Percentiles rank a stretch among this genome's conserved stretches.
phyloP scores from a whole-genome alignment of 192 early-diverging fungal genomes.

The Entomortierella chlamydospora region DNA sequence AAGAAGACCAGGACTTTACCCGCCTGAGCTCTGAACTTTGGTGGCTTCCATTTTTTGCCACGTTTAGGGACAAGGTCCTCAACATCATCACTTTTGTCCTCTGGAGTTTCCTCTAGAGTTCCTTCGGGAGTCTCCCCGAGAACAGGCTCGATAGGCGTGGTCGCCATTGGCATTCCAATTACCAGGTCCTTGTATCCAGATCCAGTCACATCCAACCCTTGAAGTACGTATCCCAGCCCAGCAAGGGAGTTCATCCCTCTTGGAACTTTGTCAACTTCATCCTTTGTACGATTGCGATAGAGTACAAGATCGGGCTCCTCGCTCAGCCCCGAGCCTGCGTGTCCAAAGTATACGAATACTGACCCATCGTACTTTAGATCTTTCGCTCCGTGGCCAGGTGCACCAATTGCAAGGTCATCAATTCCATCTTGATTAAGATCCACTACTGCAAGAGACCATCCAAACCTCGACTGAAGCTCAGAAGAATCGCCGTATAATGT shows the following conservation, averaged over 20 bases:
- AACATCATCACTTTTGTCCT: no score
- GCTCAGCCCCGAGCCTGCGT: slow-evolving; percentile 57
- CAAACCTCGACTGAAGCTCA: slow-evolving; percentile 69
- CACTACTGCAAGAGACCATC: slow-evolving; percentile 77
- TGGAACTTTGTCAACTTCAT: background rate
- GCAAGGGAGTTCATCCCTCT: slow-evolving; percentile 10
- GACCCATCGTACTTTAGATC: slow-evolving; percentile 58
- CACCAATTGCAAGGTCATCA: slow-evolving; percentile 85
- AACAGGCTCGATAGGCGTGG: slow-evolving; percentile 6
- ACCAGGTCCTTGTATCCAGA: slow-evolving; percentile 75
- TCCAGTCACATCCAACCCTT: slow-evolving; percentile 71
- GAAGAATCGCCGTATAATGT: slow-evolving; percentile 16
- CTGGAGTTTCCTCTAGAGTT: no score
- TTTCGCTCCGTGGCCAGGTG: slow-evolving; percentile 60
- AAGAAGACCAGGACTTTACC: slow-evolving; percentile 36
- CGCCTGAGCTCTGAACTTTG: slow-evolving; percentile 14
- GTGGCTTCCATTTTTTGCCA: background rate
- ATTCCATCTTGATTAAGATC: slow-evolving; percentile 90
- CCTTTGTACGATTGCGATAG: slow-evolving; percentile 25
- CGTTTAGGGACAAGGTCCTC: no score
- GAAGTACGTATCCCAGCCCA: slow-evolving; percentile 61
- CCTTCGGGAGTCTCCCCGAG: background rate
- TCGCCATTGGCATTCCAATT: slow-evolving; percentile 69
- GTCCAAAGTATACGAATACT: slow-evolving; percentile 79
- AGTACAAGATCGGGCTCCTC: slow-evolving; percentile 61